A percentile compares a stretch with the other conserved stretches of the same genome.
phyloP scores from a whole-genome alignment of 139 green algal species.

The Tetratostichococcus sp. region DNA sequence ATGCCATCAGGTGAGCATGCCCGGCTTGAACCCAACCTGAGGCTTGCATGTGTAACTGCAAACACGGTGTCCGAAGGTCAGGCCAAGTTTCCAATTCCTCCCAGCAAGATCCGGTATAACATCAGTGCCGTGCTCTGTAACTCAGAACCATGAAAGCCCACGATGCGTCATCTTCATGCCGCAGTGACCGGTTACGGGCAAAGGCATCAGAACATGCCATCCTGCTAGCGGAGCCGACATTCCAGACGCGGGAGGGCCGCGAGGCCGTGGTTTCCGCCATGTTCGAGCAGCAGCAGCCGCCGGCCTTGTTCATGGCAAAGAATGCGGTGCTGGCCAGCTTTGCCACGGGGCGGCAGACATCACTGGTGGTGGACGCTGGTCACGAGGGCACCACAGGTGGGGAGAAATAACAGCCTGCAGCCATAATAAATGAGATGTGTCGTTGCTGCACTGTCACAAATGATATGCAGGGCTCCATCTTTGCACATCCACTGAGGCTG shows the following conservation, averaged over 20 bases:
- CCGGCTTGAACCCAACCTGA: too few species aligned
- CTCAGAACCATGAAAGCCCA: too few species aligned
- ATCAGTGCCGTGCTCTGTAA: too few species aligned
- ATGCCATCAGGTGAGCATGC: conserved; percentile 70
- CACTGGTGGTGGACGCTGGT: conserved; percentile 84
- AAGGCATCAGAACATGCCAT: conserved; percentile 81
- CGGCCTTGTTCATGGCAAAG: conserved; percentile 86
- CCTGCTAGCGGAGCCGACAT: conserved; percentile 82
- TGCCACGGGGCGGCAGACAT: conserved; percentile 79
- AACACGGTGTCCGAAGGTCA: too few species aligned
- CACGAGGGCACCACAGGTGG: conserved; percentile 65
- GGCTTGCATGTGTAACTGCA: too few species aligned
- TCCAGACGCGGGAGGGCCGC: conserved; percentile 54
- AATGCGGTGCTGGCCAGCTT: conserved; percentile 86
- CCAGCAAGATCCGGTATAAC: too few species aligned
- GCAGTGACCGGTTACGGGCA: conserved; percentile 76
- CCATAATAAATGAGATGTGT: not conserved
- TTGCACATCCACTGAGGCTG: too few species aligned
- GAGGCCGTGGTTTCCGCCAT: conserved; percentile 76
- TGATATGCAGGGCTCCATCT: too few species aligned
- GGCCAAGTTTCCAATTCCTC: too few species aligned
- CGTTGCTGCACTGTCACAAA: too few species aligned
- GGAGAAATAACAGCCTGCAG: too few species aligned
- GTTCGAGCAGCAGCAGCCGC: conserved; percentile 83
- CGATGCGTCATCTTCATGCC: too few species aligned